Evolutionary conservation across 805 yeast species (phyloP).

Genomic region (Teunomyces kruisii): DNA sequence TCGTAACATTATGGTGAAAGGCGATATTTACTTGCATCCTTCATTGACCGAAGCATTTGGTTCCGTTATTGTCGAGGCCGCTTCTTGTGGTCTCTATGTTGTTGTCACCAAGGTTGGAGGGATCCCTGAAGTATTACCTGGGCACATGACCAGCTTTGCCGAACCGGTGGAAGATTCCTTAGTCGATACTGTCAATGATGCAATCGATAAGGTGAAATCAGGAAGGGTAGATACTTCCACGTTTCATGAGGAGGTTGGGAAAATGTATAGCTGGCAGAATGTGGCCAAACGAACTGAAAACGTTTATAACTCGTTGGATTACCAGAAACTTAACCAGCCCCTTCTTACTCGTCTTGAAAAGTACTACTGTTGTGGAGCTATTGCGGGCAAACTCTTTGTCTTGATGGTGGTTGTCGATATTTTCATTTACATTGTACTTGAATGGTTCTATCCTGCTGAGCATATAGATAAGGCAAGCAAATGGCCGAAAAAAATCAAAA

Average conservation of each 20-base stretch:
- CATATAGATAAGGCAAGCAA: slow-evolving; percentile 73
- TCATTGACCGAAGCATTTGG: slow-evolving; percentile 97
- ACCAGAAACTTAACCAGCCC: slow-evolving; percentile 46
- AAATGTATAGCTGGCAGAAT: slow-evolving; percentile 90
- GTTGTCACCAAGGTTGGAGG: slow-evolving; percentile 98
- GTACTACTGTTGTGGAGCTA: slow-evolving; percentile 69
- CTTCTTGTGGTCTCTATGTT: slow-evolving; percentile 88
- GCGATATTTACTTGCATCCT: slow-evolving; percentile 92
- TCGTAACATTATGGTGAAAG: slow-evolving; percentile 86
- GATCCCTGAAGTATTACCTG: slow-evolving; percentile 92
- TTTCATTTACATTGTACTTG: slow-evolving; percentile 60
- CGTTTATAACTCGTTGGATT: slow-evolving; percentile 62
- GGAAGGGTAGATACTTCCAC: slow-evolving; percentile 64
- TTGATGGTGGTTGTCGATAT: slow-evolving; percentile 81
- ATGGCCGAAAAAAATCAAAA: slow-evolving; percentile 59
- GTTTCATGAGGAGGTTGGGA: slow-evolving; percentile 75
- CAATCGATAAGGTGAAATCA: slow-evolving; percentile 58
- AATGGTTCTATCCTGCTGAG: slow-evolving; percentile 65
- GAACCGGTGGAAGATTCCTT: slow-evolving; percentile 83
- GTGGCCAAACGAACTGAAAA: slow-evolving; percentile 83
- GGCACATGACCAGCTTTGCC: slow-evolving; percentile 90
- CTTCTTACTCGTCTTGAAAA: slow-evolving; percentile 59
- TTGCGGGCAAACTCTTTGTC: slow-evolving; percentile 85
- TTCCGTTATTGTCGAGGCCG: slow-evolving; percentile 95
- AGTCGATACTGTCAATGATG: slow-evolving; percentile 68